Percentiles rank a stretch among this genome's conserved stretches.
Evolutionary conservation across 1,284 basidiomycete species (phyloP).

Genomic region (Malassezia vespertilionis): DNA sequence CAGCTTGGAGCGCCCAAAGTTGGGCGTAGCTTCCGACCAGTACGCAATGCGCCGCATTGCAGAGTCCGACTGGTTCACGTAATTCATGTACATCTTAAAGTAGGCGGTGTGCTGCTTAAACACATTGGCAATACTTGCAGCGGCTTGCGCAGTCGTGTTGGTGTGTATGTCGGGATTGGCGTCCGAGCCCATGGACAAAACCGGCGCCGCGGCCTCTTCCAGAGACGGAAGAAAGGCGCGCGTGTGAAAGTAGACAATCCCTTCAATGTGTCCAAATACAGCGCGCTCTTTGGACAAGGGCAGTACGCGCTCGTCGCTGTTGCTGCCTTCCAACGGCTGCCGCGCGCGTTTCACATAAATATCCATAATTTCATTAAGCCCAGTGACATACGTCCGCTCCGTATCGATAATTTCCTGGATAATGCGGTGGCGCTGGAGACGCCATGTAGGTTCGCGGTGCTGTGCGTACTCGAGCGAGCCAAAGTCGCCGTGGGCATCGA

Average conservation of each 20-base stretch:
- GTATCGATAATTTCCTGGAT: constrained; percentile 57
- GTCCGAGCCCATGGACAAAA: constrained; percentile 16
- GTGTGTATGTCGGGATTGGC: no score
- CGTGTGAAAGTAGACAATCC: constrained; percentile 79
- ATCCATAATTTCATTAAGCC: constrained; percentile 78
- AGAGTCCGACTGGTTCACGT: constrained; percentile 42
- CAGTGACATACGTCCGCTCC: constrained; percentile 86
- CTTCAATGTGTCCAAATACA: constrained; percentile 83
- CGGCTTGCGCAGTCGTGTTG: constrained; percentile 62
- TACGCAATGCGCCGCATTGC: constrained; percentile 17
- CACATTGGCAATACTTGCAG: constrained; percentile 71
- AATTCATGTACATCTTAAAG: constrained; percentile 45
- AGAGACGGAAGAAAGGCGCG: constrained; percentile 82
- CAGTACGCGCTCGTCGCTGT: constrained; percentile 60
- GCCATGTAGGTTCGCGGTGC: no score
- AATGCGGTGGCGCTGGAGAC: constrained; percentile 41
- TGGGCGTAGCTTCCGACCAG: constrained; percentile 9
- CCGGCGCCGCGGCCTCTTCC: constrained; percentile 54
- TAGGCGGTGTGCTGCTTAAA: constrained; percentile 53
- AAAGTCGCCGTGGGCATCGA: no score
- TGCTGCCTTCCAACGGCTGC: constrained; percentile 52
- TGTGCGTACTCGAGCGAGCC: no score
- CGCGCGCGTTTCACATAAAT: constrained; percentile 84
- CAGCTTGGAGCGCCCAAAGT: not conserved
- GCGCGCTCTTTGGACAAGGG: constrained; percentile 74